Evolutionary conservation across 495 filamentous ascomycete species (phyloP), one percentile per base, ranked within the genome.

Genomic region (Aspergillus incahuasiensis): DNA sequence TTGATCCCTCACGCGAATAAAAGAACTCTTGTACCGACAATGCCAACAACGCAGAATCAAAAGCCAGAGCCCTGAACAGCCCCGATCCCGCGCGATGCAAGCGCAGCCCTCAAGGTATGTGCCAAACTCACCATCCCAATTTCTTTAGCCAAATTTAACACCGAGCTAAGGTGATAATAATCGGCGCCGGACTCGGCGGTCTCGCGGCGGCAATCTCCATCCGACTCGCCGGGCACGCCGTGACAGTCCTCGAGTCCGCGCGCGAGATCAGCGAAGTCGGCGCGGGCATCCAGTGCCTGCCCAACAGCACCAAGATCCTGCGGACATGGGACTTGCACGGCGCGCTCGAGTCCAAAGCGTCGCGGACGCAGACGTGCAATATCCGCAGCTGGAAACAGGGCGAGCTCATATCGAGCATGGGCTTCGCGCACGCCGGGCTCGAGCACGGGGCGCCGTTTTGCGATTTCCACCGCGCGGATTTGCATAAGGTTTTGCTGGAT

Each of bases 101-200:
- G 28, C 4, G 35, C 47, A 34, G 38, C 47, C 7, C 28, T 49
- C 2, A 34, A 49, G 28, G 47, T 49, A 20, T 5, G 42, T 5
- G 5, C 11, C 16, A 0, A 42, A 15, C 8, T 5, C 25, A 28
- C 25, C 8, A 28, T 28, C n/a, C n/a, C n/a, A n/a, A n/a, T 30
- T 30, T 5, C 28, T 30, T 9, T 9, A 44, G 13, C 32, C 8
- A 5, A 28, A 35, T 34, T 4, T 18, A 13, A 44, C 42, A 68
- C 3, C 63, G 71, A 16, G 3, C 32, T 12, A 35, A 28, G 32
- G 32, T 35, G 9, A 24, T 85, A 2, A 74, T 89, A 12, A 74
- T 83, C 13, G 85, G 86, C 12, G 85, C 83, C 5, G 85, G 86
- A 0, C 75, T 89, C 5, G 80, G 79, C 15, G 86, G 86, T 0